Percentiles rank a stretch among this genome's conserved stretches.
phyloP scores from a whole-genome alignment of 441 rosid species.

The Gossypium schwendimanii region DNA sequence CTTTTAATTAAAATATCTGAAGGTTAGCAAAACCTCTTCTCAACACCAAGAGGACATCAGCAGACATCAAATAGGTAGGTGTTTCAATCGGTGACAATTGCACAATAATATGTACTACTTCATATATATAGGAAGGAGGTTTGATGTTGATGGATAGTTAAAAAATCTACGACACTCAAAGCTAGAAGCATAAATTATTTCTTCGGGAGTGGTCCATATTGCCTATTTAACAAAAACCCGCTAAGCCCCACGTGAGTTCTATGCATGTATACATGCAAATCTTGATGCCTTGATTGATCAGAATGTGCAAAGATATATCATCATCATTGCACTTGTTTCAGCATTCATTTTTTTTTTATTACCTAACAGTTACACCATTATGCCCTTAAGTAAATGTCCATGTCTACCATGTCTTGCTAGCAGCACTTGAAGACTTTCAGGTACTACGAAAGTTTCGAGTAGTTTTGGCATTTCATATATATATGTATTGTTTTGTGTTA shows the following conservation, averaged over 20 bases:
- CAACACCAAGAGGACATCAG: background rate
- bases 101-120: background rate
- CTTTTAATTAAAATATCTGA: too few relatives aligned
- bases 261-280: background rate
- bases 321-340: background rate
- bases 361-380: constrained; percentile 23
- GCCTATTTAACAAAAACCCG: background rate
- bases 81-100: background rate
- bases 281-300: background rate
- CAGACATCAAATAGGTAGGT: background rate
- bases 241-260: background rate
- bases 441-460: too few relatives aligned
- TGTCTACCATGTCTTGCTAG: constrained; percentile 15
- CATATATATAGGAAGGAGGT: background rate
- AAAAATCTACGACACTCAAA: background rate
- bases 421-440: too few relatives aligned
- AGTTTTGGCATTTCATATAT: too few relatives aligned
- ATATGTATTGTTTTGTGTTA: too few relatives aligned
- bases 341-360: constrained; percentile 16
- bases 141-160: background rate
- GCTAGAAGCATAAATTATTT: background rate
- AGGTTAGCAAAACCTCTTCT: background rate
- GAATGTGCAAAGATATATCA: background rate
- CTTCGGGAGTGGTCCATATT: background rate
- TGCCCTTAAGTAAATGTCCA: constrained; percentile 35